Evolutionary conservation across 1,139 yeast species (phyloP).

Genomic region (Meyerozyma guilliermondii): DNA sequence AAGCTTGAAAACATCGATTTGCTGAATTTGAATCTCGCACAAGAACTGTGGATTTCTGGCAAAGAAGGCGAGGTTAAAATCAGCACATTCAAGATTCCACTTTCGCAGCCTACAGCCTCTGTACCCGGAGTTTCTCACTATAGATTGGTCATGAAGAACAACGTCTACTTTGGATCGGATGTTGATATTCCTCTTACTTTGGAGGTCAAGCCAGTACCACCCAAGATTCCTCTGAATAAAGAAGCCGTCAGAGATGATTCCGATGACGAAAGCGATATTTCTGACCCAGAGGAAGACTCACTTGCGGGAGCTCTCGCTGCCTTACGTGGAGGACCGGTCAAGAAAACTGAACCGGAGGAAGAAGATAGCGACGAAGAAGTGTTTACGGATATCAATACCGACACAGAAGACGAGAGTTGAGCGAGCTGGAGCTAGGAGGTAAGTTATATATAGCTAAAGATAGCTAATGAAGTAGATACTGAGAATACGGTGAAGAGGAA

Average conservation of each 20-base stretch:
- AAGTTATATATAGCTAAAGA: neutral
- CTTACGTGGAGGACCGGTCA: slow-evolving; percentile 49
- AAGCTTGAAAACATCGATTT: slow-evolving; percentile 50
- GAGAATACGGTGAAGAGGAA: too few relatives aligned
- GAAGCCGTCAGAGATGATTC: slow-evolving; percentile 24
- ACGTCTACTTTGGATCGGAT: slow-evolving; percentile 69
- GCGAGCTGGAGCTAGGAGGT: slow-evolving; percentile 14
- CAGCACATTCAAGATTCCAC: slow-evolving; percentile 70
- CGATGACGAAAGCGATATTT: slow-evolving; percentile 50
- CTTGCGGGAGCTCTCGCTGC: slow-evolving; percentile 64
- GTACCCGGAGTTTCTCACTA: slow-evolving; percentile 58
- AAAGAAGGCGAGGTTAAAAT: slow-evolving; percentile 46
- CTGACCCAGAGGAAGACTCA: slow-evolving; percentile 62
- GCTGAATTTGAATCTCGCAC: slow-evolving; percentile 49
- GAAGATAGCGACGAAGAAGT: slow-evolving; percentile 36
- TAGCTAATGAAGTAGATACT: too few relatives aligned
- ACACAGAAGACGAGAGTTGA: slow-evolving; percentile 50
- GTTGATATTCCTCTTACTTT: slow-evolving; percentile 61
- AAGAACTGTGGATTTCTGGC: slow-evolving; percentile 44
- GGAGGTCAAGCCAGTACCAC: slow-evolving; percentile 53
- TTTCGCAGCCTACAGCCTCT: slow-evolving; percentile 69
- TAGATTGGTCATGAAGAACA: slow-evolving; percentile 58
- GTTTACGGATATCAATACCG: slow-evolving; percentile 47
- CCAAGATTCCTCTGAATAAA: slow-evolving; percentile 12
- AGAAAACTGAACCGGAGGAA: slow-evolving; percentile 31